Evolutionary conservation across 371 early-diverging fungal genomes (phyloP).

Genomic region (Zopfochytrium polystomum): DNA sequence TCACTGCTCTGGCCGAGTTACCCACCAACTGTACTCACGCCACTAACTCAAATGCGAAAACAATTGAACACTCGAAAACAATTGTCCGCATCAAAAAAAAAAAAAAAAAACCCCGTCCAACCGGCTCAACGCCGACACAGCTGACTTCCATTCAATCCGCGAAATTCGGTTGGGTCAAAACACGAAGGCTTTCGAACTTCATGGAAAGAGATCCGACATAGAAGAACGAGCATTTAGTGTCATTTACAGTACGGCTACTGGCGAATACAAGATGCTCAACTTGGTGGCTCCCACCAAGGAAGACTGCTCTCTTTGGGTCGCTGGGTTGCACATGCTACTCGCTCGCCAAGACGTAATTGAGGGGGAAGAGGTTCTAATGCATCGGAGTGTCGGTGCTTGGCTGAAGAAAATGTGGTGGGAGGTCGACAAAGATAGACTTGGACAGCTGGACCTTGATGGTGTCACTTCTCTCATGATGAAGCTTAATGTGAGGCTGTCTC

Average conservation of each 20-base stretch:
- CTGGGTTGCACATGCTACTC: conserved; percentile 45
- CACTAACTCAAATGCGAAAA: too few species aligned
- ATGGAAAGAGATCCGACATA: conserved; percentile 36
- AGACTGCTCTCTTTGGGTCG: conserved; percentile 42
- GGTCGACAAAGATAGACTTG: conserved; percentile 11
- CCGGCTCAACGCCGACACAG: too few species aligned
- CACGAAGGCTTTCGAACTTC: conserved; percentile 46
- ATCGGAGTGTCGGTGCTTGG: conserved; percentile 33
- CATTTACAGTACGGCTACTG: conserved; percentile 38
- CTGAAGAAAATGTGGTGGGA: conserved; percentile 34
- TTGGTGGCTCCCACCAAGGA: conserved; percentile 45
- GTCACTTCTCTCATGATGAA: conserved; percentile 40
- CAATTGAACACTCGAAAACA: too few species aligned
- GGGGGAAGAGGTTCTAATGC: too few species aligned
- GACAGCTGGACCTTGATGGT: conserved; percentile 29
- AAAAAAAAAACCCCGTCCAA: too few species aligned
- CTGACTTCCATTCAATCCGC: conserved; percentile 39
- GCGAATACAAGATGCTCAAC: conserved; percentile 50
- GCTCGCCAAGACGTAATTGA: conserved; percentile 24
- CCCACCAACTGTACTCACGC: too few species aligned
- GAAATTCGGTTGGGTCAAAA: conserved; percentile 53
- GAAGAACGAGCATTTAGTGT: conserved; percentile 48
- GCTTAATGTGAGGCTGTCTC: conserved; percentile 46
- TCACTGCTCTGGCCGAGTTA: neutral
- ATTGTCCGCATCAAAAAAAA: too few species aligned